phyloP scores from a whole-genome alignment of 2,329 filamentous ascomycete genomes.

The Botrytis tulipae region DNA sequence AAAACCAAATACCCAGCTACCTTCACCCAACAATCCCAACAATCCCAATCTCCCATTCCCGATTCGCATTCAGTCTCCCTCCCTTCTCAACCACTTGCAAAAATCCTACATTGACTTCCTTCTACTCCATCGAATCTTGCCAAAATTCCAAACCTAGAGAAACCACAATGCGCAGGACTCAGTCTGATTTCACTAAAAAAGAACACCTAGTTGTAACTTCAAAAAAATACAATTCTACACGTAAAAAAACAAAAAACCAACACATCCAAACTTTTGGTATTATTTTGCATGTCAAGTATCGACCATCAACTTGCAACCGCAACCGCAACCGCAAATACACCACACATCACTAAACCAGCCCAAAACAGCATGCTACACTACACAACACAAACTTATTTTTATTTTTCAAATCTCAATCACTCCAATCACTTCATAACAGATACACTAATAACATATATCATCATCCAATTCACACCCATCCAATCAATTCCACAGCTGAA shows the following conservation, averaged over 20 bases:
- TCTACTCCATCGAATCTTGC: neutral
- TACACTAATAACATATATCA: neutral
- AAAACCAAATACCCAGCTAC: too few relatives aligned
- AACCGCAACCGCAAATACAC: neutral
- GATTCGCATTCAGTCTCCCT: neutral
- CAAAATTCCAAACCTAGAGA: neutral
- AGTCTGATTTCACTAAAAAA: too few relatives aligned
- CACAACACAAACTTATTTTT: too few relatives aligned
- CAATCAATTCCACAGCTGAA: neutral
- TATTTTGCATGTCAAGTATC: neutral
- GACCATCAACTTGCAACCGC: neutral
- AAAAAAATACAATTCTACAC: neutral
- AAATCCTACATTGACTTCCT: too few relatives aligned
- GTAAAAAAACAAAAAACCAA: too few relatives aligned
- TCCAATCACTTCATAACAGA: neutral
- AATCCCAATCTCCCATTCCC: too few relatives aligned
- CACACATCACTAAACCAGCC: neutral
- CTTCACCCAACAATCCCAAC: too few relatives aligned
- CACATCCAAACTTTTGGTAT: neutral
- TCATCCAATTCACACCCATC: fast-evolving
- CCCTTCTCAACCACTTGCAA: neutral
- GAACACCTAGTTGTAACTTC: neutral
- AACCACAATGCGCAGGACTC: neutral
- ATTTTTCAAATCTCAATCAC: too few relatives aligned
- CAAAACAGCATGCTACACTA: neutral